These are phyloP conservation scores for Triadica sebifera DNA, from an alignment of 345 rosid genomes.

Conservation along the genomic window DNA sequence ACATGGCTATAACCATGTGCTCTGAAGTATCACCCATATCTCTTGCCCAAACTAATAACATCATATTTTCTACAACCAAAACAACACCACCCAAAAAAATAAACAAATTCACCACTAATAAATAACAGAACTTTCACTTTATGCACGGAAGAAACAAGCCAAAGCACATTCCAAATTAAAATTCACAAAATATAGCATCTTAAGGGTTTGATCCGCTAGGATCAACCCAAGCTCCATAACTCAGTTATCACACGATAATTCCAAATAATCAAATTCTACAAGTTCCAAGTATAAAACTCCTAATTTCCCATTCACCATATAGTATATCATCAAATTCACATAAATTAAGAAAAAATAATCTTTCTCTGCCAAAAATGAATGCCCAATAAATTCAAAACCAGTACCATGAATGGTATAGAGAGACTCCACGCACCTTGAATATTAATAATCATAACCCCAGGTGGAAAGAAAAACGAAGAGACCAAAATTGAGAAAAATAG, in stretches of 20 bases:
- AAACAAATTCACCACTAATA: neutral
- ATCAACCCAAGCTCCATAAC: neutral
- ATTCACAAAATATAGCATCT: neutral
- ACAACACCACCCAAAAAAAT: too few relatives aligned
- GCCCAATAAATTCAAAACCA: slow-evolving; percentile 1
- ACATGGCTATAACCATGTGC: neutral
- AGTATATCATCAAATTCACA: neutral
- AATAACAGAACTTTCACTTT: neutral
- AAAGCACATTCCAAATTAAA: neutral
- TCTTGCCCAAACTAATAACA: too few relatives aligned
- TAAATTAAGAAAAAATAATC: neutral
- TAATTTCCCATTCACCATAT: neutral
- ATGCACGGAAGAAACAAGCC: neutral
- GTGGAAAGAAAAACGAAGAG: neutral
- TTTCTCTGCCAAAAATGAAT: neutral
- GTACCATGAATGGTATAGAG: neutral
- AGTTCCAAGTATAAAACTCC: neutral
- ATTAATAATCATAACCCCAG: neutral
- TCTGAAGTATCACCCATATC: neutral
- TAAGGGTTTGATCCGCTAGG: neutral
- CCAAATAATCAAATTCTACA: neutral
- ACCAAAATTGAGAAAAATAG: neutral
- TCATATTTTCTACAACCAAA: neutral
- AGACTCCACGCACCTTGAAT: slow-evolving; percentile 14
- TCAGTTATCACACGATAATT: neutral